Base-by-base conservation (phyloP, 345 rosid genomes). In the Acer yangbiense region DNA sequence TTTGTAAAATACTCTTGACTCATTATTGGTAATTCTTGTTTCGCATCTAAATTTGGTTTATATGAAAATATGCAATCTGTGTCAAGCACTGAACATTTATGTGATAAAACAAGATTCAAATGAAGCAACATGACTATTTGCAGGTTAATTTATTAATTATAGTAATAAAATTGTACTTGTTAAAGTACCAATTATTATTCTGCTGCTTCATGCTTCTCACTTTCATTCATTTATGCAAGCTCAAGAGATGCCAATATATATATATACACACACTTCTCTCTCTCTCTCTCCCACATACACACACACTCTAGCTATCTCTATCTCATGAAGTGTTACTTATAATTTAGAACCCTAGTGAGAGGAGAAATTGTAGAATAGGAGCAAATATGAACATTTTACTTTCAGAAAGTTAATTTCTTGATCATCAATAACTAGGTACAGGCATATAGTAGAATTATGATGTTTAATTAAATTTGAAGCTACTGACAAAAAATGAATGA, bases 311-410 rank as follows among this genome's bases (percentile, higher is more conserved):
- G 46, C 39, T 39, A 46, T 44, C 68, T 68, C 4, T 44, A 63
- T 14, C 64, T 11, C 69, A 52, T 13, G 76, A 58, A 2, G 13
- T 25, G 16, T 57, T 55, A 55, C 25, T 46, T 7, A 55, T n/a
- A 29, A 73, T 44, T 11, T 65, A 23, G 68, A 69, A 78, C 74
- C 68, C 78, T 63, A 58, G 43, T 62, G 9, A 32, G 16, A 61
- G 25, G 1, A 55, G 39, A 73, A 61, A 21, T 10, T 14, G 16
- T 21, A 66, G 2, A 20, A 13, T 20, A 41, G 68, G 57, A 20
- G 23, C 13, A 58, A 13, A 61, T 48, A 73, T 62, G 68, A 46
- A 48, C 46, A 48, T 18, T 74, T 46, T 25, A 57, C 48, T 64
- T 23, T 50, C 27, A 63, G 11, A 64, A 64, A 11, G 7, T 48